phyloP scores from a whole-genome alignment of 2,329 filamentous ascomycete genomes.

The Penicillium sp. region DNA sequence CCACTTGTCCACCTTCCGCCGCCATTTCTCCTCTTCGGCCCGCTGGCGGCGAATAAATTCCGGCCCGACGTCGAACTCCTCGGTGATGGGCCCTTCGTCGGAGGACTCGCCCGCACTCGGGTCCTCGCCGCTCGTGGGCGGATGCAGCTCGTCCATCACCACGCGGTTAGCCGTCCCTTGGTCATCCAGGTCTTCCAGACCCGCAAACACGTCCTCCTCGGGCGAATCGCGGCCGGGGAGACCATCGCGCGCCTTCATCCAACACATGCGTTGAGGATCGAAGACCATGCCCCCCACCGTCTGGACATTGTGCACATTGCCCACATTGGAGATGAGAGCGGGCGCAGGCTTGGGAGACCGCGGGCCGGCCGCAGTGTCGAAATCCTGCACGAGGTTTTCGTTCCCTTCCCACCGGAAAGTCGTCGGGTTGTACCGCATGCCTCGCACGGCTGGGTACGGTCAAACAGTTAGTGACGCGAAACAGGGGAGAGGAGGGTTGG shows the following conservation, averaged over 20 bases:
- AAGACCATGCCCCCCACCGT: slow-evolving; percentile 98
- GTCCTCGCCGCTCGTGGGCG: slow-evolving; percentile 33
- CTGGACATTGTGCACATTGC: slow-evolving; percentile 76
- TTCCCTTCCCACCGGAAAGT: slow-evolving; percentile 94
- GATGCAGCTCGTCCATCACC: slow-evolving; percentile 16
- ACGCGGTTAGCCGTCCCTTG: slow-evolving; percentile 20
- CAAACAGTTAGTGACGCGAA: slow-evolving; percentile 7
- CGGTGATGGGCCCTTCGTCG: slow-evolving; percentile 80
- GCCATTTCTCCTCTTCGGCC: slow-evolving; percentile 88
- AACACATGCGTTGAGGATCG: slow-evolving; percentile 94
- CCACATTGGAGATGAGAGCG: slow-evolving; percentile 87
- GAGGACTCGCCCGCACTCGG: slow-evolving; percentile 42
- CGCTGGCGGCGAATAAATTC: slow-evolving; percentile 85
- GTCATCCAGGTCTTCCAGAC: slow-evolving; percentile 87
- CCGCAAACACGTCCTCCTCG: slow-evolving; percentile 88
- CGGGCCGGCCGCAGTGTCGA: slow-evolving; percentile 54
- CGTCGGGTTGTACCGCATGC: slow-evolving; percentile 90
- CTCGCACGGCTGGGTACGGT: slow-evolving; percentile 64
- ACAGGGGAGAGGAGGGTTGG: too few species aligned
- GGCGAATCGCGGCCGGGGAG: slow-evolving; percentile 19
- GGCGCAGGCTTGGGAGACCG: slow-evolving; percentile 43
- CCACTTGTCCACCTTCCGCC: slow-evolving; percentile 82
- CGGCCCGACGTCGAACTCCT: slow-evolving; percentile 96
- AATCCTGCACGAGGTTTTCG: slow-evolving; percentile 71
- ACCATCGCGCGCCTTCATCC: slow-evolving; percentile 67